Conservation (phyloP, 2,329 filamentous ascomycete genomes). For the Neonectria magnoliae region DNA sequence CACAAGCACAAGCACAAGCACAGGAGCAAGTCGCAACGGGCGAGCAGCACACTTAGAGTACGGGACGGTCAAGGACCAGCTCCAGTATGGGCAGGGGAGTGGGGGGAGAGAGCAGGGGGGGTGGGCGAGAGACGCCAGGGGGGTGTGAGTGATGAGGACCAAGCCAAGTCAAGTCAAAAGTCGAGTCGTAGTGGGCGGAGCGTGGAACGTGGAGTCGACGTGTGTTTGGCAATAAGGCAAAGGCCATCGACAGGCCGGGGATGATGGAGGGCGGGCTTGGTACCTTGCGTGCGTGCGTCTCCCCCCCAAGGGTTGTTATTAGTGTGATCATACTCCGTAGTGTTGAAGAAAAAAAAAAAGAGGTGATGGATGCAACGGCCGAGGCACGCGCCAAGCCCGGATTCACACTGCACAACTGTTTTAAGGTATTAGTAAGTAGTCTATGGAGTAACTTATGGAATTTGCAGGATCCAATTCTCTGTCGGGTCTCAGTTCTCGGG, state of each 20-base stretch:
- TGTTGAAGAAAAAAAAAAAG: constrained; percentile 21
- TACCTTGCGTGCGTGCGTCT: constrained; percentile 26
- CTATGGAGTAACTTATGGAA: not conserved
- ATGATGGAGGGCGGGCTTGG: constrained; percentile 31
- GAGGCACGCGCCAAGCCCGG: constrained; percentile 3
- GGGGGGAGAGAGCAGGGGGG: constrained; percentile 26
- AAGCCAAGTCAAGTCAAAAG: not conserved
- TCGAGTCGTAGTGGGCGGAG: constrained; percentile 28
- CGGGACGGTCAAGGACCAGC: constrained; percentile 19
- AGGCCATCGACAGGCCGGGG: constrained; percentile 38
- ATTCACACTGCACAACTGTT: constrained; percentile 12
- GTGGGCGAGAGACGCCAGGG: constrained; percentile 22
- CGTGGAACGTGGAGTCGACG: constrained; percentile 29
- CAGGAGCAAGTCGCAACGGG: constrained; percentile 4
- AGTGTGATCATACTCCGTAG: not conserved
- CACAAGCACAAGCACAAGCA: constrained; percentile 9
- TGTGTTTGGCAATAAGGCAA: constrained; percentile 43
- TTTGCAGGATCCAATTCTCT: not conserved
- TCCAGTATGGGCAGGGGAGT: constrained; percentile 21
- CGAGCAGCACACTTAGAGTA: constrained; percentile 10
- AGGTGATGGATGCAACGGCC: constrained; percentile 12
- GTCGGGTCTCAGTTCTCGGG: constrained; percentile 10
- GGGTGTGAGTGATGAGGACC: constrained; percentile 25
- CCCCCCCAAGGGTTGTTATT: not conserved
- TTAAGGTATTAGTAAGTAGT: not conserved